phyloP scores from a whole-genome alignment of 257 asterid species.

The Catharanthus roseus region DNA sequence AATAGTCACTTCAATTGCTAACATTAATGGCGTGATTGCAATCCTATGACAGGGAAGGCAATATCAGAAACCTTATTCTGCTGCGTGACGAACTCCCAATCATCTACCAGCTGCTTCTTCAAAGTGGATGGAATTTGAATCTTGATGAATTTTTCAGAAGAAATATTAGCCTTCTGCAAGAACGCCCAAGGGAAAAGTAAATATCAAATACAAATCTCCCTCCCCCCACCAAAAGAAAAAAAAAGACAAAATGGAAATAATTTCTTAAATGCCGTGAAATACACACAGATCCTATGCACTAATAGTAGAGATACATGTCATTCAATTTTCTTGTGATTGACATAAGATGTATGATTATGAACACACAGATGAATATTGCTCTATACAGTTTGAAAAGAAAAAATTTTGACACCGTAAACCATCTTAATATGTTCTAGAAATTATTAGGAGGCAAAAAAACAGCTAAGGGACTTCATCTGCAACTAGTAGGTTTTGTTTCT shows the following conservation, averaged over 20 bases:
- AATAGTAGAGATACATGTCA: too few species aligned
- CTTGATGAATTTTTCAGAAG: conserved; percentile 8
- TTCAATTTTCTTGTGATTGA: too few species aligned
- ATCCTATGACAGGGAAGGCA: background rate
- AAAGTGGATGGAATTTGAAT: conserved; percentile 49
- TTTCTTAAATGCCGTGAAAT: too few species aligned
- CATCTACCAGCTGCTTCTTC: conserved; percentile 75
- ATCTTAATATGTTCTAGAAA: background rate
- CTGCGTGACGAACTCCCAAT: conserved; percentile 75
- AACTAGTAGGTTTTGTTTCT: background rate
- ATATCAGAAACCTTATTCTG: conserved; percentile 64
- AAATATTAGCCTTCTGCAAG: conserved; percentile 8
- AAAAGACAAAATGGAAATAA: too few species aligned
- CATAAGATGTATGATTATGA: too few species aligned
- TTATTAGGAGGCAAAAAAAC: background rate
- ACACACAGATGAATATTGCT: too few species aligned
- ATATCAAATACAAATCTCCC: too few species aligned
- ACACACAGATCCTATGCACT: too few species aligned
- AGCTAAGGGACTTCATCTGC: background rate
- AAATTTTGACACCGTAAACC: background rate
- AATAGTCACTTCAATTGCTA: background rate
- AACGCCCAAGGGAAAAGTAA: too few species aligned
- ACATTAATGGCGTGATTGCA: background rate
- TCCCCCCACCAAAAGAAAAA: too few species aligned
- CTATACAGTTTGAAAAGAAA: background rate